phyloP scores from a whole-genome alignment of 768 basidiomycete genomes.

The Pleurotus cornucopiae region DNA sequence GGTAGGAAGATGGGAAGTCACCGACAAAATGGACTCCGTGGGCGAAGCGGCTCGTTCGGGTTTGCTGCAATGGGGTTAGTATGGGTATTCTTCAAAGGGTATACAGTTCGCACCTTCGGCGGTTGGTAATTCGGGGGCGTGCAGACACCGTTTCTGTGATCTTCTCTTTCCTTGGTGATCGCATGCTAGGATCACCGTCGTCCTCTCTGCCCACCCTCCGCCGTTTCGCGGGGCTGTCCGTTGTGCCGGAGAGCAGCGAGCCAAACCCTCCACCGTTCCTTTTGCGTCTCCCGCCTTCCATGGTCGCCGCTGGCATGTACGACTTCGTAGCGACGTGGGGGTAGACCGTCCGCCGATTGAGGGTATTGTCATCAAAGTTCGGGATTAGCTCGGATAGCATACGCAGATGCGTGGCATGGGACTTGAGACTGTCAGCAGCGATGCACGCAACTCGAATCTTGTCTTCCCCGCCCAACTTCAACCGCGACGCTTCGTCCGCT shows the following conservation, averaged over 20 bases:
- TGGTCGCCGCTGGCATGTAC: constrained; percentile 55
- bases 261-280: constrained; percentile 42
- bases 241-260: constrained; percentile 47
- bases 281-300: constrained; percentile 63
- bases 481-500: constrained; percentile 86
- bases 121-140: constrained; percentile 47
- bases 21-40: constrained; percentile 68
- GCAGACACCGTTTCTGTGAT: constrained; percentile 34
- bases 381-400: constrained; percentile 61
- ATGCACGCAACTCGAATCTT: constrained; percentile 93
- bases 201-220: constrained; percentile 60
- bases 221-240: constrained; percentile 65
- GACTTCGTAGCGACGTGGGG: constrained; percentile 71
- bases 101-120: constrained; percentile 53
- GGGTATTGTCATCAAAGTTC: constrained; percentile 51
- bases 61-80: constrained; percentile 28
- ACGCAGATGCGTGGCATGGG: constrained; percentile 57
- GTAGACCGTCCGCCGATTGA: constrained; percentile 65
- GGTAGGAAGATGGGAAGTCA: constrained; percentile 57
- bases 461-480: constrained; percentile 95
- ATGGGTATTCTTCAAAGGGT: constrained; percentile 7
- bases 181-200: constrained; percentile 46
- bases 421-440: constrained; percentile 83
- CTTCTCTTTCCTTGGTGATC: constrained; percentile 65
- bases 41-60: constrained; percentile 65